These are phyloP conservation scores for Aspergillus indologenus DNA, from an alignment of 495 filamentous ascomycete species.

Conservation along the genomic window DNA sequence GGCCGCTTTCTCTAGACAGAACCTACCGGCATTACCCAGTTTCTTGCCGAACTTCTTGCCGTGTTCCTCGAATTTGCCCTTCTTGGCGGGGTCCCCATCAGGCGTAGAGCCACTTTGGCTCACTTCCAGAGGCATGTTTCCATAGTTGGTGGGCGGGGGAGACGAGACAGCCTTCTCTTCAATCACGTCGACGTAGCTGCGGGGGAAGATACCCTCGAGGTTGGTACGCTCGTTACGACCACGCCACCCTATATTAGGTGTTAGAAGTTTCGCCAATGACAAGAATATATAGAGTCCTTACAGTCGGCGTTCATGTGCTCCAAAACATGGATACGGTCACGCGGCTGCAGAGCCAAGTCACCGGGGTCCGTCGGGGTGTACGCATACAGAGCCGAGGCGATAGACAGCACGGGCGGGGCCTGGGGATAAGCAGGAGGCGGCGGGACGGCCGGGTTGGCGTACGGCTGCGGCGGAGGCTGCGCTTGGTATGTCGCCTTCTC, in stretches of 20 bases:
- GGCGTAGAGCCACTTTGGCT: constrained; percentile 40
- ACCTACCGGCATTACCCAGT: constrained; percentile 54
- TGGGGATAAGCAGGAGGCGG: constrained; percentile 54
- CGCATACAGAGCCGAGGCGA: constrained; percentile 78
- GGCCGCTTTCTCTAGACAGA: background rate
- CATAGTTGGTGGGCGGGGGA: constrained; percentile 44
- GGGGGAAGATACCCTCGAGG: constrained; percentile 85
- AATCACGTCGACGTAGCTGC: constrained; percentile 72
- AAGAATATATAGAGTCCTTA: constrained; percentile 33
- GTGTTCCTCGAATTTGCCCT: constrained; percentile 49
- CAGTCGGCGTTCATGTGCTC: constrained; percentile 96
- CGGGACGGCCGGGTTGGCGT: constrained; percentile 39
- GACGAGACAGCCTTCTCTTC: constrained; percentile 38
- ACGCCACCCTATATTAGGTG: constrained; percentile 59
- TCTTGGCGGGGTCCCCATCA: constrained; percentile 24
- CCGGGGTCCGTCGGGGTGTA: constrained; percentile 76
- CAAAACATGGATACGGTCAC: constrained; percentile 73
- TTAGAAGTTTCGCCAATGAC: constrained; percentile 14
- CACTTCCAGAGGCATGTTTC: constrained; percentile 53
- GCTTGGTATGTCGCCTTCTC: constrained; percentile 52
- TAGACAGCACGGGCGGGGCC: constrained; percentile 57
- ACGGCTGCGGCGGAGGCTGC: constrained; percentile 37
- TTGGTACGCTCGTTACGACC: constrained; percentile 78
- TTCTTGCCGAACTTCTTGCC: constrained; percentile 60
- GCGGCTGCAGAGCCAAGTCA: constrained; percentile 70